Evolutionary conservation across 1,284 basidiomycete species (phyloP), one percentile per base, ranked within the genome.

Genomic region (Quambalaria eucalypti): DNA sequence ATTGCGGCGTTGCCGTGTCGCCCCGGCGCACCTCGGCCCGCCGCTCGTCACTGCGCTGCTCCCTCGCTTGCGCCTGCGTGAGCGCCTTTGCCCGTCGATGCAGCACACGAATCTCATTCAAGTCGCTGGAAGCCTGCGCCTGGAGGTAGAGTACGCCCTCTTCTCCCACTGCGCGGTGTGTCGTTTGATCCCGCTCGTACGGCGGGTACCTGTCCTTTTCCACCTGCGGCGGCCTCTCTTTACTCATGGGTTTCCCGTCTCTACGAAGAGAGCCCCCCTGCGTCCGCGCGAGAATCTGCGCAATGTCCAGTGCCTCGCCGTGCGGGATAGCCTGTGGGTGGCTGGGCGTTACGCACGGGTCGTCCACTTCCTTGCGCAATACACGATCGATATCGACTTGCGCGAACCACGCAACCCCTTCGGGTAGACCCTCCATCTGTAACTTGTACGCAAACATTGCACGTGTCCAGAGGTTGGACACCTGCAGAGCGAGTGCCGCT

Each of bases 391-490:
- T 80, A 71, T 98, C 95, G 38, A 98, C 92, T 0, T 89, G 88
- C 0, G 91, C 95, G 79, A 99, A 98, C 80, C 96, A 98, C 0
- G 91, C 90, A 12, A 77, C 78, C 46, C 73, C 86, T 73, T 95
- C 89, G 0, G 93, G 95, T 16, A 98, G 81, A 73, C 97, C 88
- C 71, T 91, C 89, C 84, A 98, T 90, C 12, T 93, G 90, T 21
- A 98, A 81, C 73, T 85, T 88, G 77, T 85, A 92, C 2, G 91
- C 88, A 77, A 98, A 97, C 75, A 95, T 77, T 52, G 86, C 84
- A 12, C 93, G 82, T 2, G 92, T 98, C 93, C 93, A 98, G 3
- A 96, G 78, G 76, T 98, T 98, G 38, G 90, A 88, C 50, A 98
- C 84, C 77, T 98, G 93, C 44, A 99, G 77, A 0, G 95, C 95